A percentile compares a stretch with the other conserved stretches of the same genome.
Conservation (phyloP, 2,329 filamentous ascomycete species). For the Sporothrix humicola region DNA sequence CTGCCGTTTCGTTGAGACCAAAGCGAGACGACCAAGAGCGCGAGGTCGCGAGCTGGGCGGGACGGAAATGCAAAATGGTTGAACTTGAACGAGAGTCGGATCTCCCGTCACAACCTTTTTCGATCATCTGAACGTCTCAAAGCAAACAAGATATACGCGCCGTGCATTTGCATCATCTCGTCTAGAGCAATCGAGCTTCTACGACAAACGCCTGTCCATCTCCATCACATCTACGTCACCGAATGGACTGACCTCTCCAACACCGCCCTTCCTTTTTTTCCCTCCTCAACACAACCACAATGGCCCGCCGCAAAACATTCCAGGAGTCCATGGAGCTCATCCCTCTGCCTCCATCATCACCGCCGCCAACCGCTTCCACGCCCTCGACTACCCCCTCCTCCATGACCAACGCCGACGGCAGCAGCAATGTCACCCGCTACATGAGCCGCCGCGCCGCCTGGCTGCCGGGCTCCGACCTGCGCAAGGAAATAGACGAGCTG, state of each 20-base stretch:
- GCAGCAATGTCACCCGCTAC: slow-evolving; percentile 39
- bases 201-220: no score
- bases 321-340: slow-evolving; percentile 48
- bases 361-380: slow-evolving; percentile 38
- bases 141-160: background rate
- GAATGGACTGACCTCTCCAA: background rate
- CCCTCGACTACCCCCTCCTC: background rate
- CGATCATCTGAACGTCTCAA: no score
- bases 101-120: no score
- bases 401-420: slow-evolving; percentile 3
- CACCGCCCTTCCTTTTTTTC: background rate
- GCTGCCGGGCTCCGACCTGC: slow-evolving; percentile 44
- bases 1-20: background rate
- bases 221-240: background rate
- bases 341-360: slow-evolving; percentile 41
- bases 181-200: background rate
- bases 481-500: background rate
- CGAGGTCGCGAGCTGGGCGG: background rate
- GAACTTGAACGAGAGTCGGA: no score
- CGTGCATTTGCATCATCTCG: background rate
- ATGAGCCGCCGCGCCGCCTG: slow-evolving; percentile 47
- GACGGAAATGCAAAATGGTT: no score
- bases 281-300: slow-evolving; percentile 2
- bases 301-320: slow-evolving; percentile 43
- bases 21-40: background rate